phyloP scores from a whole-genome alignment of 331 rosid genomes.

The Malus hybrid region DNA sequence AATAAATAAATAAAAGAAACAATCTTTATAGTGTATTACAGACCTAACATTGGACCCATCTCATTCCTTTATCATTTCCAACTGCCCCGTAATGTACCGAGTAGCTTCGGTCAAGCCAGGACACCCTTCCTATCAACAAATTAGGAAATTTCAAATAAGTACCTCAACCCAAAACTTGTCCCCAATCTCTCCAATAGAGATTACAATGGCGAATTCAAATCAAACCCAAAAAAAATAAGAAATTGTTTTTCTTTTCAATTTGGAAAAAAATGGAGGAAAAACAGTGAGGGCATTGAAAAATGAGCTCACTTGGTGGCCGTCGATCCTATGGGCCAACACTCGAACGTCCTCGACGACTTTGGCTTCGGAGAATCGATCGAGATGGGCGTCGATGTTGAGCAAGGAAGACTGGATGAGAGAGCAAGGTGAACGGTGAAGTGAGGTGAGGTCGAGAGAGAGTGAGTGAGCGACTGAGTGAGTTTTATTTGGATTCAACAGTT shows the following conservation, averaged over 20 bases:
- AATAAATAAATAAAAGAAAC: neutral
- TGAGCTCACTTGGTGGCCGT: slow-evolving; percentile 77
- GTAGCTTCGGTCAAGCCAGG: slow-evolving; percentile 87
- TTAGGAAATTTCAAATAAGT: slow-evolving; percentile 16
- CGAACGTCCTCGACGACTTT: slow-evolving; percentile 75
- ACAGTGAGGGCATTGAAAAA: too few species aligned
- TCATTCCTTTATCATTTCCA: slow-evolving; percentile 60
- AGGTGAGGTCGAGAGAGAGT: too few species aligned
- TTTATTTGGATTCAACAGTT: too few species aligned
- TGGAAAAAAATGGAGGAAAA: neutral
- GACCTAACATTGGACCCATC: slow-evolving; percentile 57
- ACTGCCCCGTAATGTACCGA: slow-evolving; percentile 57
- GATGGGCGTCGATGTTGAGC: slow-evolving; percentile 62
- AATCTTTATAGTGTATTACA: neutral
- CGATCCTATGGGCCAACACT: slow-evolving; percentile 65
- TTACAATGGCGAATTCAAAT: neutral
- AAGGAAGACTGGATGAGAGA: too few species aligned
- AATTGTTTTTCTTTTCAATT: neutral
- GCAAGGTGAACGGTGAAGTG: too few species aligned
- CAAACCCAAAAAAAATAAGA: neutral
- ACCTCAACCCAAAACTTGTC: neutral
- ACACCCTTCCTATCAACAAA: slow-evolving; percentile 75
- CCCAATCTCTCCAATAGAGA: neutral
- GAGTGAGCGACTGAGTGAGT: too few species aligned
- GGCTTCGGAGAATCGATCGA: slow-evolving; percentile 76